Conservation (phyloP, 176 grass and related monocot species). For the Guadua angustifolia region DNA sequence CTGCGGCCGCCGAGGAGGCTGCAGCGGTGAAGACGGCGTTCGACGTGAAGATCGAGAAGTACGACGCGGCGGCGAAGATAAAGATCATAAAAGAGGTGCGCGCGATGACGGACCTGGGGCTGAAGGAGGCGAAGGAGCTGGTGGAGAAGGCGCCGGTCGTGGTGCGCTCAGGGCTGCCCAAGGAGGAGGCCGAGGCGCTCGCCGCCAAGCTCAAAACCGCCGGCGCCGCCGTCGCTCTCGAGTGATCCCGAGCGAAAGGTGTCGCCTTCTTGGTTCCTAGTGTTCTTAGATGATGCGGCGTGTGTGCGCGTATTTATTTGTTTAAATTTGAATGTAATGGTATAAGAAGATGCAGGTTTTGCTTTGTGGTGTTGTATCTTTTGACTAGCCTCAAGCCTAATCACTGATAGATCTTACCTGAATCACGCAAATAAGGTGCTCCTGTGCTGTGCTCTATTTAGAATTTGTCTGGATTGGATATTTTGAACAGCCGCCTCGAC, state of each 20-base stretch:
- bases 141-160: slow-evolving; percentile 94
- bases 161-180: slow-evolving; percentile 72
- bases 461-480: background rate
- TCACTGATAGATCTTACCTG: slow-evolving; percentile 29
- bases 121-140: slow-evolving; percentile 97
- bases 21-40: slow-evolving; percentile 67
- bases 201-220: slow-evolving; percentile 87
- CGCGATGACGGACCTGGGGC: slow-evolving; percentile 80
- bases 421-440: slow-evolving; percentile 44
- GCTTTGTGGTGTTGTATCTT: slow-evolving; percentile 48
- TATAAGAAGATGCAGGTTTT: slow-evolving; percentile 39
- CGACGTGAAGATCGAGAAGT: slow-evolving; percentile 93
- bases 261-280: slow-evolving; percentile 35
- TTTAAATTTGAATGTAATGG: slow-evolving; percentile 39
- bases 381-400: slow-evolving; percentile 38
- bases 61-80: slow-evolving; percentile 89
- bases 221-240: slow-evolving; percentile 77
- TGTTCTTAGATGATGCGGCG: slow-evolving; percentile 23
- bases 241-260: slow-evolving; percentile 57
- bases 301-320: slow-evolving; percentile 27
- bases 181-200: slow-evolving; percentile 93
- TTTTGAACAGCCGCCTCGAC: background rate
- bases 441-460: background rate
- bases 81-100: slow-evolving; percentile 99
- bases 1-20: slow-evolving; percentile 32